These are phyloP conservation scores for Lotmaria passim DNA, from an alignment of 208 protist genomes.

Conservation along the genomic window DNA sequence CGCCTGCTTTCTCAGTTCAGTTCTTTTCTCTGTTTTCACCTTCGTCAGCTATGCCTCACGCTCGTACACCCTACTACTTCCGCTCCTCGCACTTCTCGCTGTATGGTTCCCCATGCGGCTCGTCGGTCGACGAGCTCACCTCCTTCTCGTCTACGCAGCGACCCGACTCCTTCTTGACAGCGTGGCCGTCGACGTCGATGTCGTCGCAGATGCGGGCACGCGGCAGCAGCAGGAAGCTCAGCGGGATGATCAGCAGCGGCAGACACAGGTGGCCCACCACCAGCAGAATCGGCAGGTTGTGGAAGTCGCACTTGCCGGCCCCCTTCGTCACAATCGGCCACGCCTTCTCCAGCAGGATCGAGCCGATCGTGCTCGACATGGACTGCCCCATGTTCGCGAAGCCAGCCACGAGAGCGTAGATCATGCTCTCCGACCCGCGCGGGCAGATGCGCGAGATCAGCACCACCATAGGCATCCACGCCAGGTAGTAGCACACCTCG, in stretches of 20 bases:
- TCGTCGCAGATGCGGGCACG: conserved; percentile 58
- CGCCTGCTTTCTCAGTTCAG: too few relatives aligned
- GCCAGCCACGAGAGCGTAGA: conserved; percentile 76
- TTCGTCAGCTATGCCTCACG: too few relatives aligned
- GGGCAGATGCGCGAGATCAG: conserved; percentile 83
- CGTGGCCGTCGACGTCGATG: conserved; percentile 49
- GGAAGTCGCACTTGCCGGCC: conserved; percentile 57
- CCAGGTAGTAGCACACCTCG: conserved; percentile 58
- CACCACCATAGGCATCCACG: conserved; percentile 75
- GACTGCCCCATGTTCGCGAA: conserved; percentile 72
- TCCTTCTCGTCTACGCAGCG: neutral
- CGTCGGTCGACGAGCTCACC: neutral
- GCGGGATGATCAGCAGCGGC: conserved; percentile 58
- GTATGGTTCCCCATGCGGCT: neutral
- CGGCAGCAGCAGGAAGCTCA: conserved; percentile 68
- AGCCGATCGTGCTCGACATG: conserved; percentile 43
- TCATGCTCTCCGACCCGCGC: conserved; percentile 76
- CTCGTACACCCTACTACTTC: too few relatives aligned
- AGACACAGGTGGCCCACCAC: conserved; percentile 56
- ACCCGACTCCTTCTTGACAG: conserved; percentile 2
- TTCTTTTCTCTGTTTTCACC: too few relatives aligned
- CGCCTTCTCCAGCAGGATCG: conserved; percentile 51
- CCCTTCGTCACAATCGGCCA: conserved; percentile 46
- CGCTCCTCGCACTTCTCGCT: neutral
- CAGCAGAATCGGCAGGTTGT: conserved; percentile 59